These are phyloP conservation scores for Torulaspora indica DNA, from an alignment of 805 yeast genomes.

Conservation along the genomic window DNA sequence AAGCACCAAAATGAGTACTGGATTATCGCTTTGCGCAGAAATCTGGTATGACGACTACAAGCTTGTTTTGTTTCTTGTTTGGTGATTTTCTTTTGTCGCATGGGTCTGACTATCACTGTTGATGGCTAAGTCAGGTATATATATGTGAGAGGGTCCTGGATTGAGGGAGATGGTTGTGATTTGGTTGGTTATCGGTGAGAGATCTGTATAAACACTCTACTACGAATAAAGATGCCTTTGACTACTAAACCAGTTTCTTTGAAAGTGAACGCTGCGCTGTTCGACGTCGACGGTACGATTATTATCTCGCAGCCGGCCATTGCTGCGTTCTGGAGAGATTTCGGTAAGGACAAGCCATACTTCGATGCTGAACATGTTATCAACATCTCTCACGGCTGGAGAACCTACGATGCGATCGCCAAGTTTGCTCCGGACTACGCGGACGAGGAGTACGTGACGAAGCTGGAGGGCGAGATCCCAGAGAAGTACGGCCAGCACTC, in stretches of 20 bases:
- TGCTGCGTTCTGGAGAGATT: constrained; percentile 75
- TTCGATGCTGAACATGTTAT: constrained; percentile 67
- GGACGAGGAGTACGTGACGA: constrained; percentile 56
- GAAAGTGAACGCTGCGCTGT: constrained; percentile 49
- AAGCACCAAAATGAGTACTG: no score
- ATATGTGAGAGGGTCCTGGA: constrained; percentile 3
- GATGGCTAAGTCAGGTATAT: no score
- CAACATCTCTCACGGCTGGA: constrained; percentile 73
- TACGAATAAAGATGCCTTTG: constrained; percentile 18
- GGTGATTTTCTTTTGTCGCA: background rate
- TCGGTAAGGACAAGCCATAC: constrained; percentile 61
- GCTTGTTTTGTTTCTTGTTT: background rate
- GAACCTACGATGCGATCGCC: constrained; percentile 74
- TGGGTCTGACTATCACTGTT: no score
- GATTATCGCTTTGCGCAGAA: background rate
- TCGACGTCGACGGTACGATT: constrained; percentile 85
- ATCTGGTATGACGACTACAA: background rate
- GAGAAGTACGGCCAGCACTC: constrained; percentile 69
- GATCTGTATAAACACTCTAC: background rate
- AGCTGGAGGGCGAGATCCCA: constrained; percentile 65
- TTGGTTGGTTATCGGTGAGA: no score
- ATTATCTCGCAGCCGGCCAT: constrained; percentile 80
- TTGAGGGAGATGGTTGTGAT: background rate
- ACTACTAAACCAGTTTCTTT: constrained; percentile 33
- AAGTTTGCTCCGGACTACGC: constrained; percentile 74